These are phyloP conservation scores for Escovopsis weberi DNA, from an alignment of 2,329 filamentous ascomycete species.

Conservation along the genomic window DNA sequence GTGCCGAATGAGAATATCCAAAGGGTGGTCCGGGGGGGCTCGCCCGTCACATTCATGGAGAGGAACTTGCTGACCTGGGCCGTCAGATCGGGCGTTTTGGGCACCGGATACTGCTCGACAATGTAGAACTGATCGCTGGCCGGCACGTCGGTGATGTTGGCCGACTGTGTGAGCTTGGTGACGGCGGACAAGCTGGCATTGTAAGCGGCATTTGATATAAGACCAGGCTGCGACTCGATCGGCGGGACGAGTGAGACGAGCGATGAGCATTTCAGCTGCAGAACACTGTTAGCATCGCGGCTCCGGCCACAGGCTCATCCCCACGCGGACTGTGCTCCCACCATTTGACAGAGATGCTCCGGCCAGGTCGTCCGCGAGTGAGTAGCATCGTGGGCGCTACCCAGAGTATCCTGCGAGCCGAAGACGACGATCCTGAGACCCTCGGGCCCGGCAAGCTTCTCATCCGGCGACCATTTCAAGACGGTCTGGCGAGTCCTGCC, in stretches of 20 bases:
- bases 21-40: slow-evolving; percentile 30
- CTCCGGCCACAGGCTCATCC: too few species aligned
- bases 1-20: slow-evolving; percentile 40
- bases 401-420: slow-evolving; percentile 32
- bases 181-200: slow-evolving; percentile 25
- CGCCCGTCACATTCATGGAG: slow-evolving; percentile 17
- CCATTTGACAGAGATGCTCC: slow-evolving; percentile 32
- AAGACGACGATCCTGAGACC: slow-evolving; percentile 36
- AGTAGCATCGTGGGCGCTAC: slow-evolving; percentile 19
- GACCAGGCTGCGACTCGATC: slow-evolving; percentile 27
- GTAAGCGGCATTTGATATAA: slow-evolving; percentile 41
- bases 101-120: slow-evolving; percentile 26
- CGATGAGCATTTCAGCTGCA: slow-evolving; percentile 30
- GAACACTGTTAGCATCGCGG: neutral
- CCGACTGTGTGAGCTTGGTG: slow-evolving; percentile 17
- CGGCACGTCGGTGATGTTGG: slow-evolving; percentile 18
- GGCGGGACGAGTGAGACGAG: slow-evolving; percentile 32
- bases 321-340: slow-evolving; percentile 11
- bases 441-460: slow-evolving; percentile 12
- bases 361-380: slow-evolving; percentile 27
- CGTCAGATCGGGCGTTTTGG: slow-evolving; percentile 26
- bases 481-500: slow-evolving; percentile 12
- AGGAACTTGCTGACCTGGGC: slow-evolving; percentile 33
- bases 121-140: slow-evolving; percentile 31
- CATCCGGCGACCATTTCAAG: slow-evolving; percentile 8